Evolutionary conservation across 257 asterid species (phyloP), one percentile per base, ranked within the genome.

Genomic region (Striga asiatica): DNA sequence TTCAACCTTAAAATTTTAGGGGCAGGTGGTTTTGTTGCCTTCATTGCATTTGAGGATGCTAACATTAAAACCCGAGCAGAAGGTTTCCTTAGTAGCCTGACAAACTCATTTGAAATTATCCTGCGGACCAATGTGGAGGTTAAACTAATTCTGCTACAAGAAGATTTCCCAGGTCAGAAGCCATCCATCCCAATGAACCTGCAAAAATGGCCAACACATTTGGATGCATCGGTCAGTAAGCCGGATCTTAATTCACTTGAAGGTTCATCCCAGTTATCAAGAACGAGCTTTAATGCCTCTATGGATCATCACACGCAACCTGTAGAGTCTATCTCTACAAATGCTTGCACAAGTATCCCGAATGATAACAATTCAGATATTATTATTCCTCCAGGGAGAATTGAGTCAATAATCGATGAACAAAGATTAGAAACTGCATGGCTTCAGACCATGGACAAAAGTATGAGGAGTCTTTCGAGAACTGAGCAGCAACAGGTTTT

Each of bases 371-470:
- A 56, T 58, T 47, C 78, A 6, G 72, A 76, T 21, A 53, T n/a
- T n/a, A n/a, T n/a, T n/a, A n/a, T 72, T 60, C 96, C 89, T 0
- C 73, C 66, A 38, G 81, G 76, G 76, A 84, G 96, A 68, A 78
- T 84, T 13, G 94, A 84, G 58, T 84, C 96, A 59, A 84, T 87
- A 31, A 87, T 84, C 63, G 85, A 66, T 8, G 95, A 87, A 59
- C 96, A 84, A 71, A 76, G 84, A 63, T 39, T 84, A 43, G 98
- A 92, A 81, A 77, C 97, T 35, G 93, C 98, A 1, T 79, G 96
- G 97, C 70, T 88, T 68, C 97, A 84, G 66, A 93, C 94, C 8
- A 75, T 73, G 86, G 97, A 88, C 72, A 88, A 79, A 71, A 80
- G 85, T 53, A 75, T 13, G 95, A 79, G 29, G 59, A 72, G 68